phyloP scores from a whole-genome alignment of 768 basidiomycete genomes.

The Trichaptum fuscoviolaceum region DNA sequence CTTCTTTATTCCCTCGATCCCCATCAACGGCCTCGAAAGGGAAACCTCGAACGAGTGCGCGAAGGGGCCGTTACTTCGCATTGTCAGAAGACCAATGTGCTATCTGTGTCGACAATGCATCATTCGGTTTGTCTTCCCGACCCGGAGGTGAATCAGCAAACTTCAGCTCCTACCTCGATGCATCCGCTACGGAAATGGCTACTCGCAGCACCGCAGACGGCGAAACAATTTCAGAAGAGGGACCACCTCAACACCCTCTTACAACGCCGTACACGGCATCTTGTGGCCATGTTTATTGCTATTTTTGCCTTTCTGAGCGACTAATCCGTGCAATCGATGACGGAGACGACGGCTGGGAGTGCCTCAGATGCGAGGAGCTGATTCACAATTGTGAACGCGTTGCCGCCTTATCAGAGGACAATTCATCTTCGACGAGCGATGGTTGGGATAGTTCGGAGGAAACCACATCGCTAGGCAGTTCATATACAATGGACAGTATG shows the following conservation, averaged over 20 bases:
- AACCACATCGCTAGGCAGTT: neutral
- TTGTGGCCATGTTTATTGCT: constrained; percentile 88
- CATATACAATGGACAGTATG: constrained; percentile 4
- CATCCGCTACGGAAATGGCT: constrained; percentile 26
- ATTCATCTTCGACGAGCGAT: neutral
- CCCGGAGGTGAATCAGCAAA: constrained; percentile 36
- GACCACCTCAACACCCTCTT: constrained; percentile 58
- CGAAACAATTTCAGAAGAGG: constrained; percentile 26
- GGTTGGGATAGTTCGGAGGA: constrained; percentile 1
- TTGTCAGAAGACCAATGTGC: constrained; percentile 79
- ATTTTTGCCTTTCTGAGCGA: constrained; percentile 83
- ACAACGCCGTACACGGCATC: constrained; percentile 79
- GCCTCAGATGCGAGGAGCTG: constrained; percentile 68
- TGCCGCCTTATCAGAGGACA: neutral
- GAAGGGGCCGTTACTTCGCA: constrained; percentile 58
- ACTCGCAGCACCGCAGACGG: constrained; percentile 19
- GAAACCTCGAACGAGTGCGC: constrained; percentile 10
- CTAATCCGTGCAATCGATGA: constrained; percentile 72
- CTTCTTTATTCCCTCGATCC: neutral
- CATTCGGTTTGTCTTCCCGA: constrained; percentile 21
- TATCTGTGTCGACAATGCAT: constrained; percentile 79
- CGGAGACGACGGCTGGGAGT: constrained; percentile 66
- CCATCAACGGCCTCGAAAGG: constrained; percentile 12
- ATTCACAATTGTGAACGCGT: constrained; percentile 28
- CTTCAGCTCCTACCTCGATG: constrained; percentile 32